Evolutionary conservation across 2,329 filamentous ascomycete species (phyloP), one percentile per base, ranked within the genome.

Genomic region (Fusarium neocosmosporiellum): DNA sequence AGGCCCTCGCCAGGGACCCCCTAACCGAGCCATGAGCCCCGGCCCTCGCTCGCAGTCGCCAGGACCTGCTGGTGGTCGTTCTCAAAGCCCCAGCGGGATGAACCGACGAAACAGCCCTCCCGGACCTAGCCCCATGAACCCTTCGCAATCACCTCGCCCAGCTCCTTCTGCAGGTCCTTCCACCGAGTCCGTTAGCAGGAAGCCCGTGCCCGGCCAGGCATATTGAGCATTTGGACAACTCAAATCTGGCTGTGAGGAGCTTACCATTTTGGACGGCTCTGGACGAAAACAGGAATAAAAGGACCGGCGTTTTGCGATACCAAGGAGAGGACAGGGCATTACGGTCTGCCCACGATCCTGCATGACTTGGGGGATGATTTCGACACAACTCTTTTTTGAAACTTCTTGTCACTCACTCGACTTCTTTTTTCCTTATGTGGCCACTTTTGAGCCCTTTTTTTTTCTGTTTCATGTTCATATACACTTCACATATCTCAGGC

Each of bases 131-230:
- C 84, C 84, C 7, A 85, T 88, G 84, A 86, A 84, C 74, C 85
- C 86, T 41, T 79, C 71, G 31, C 77, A 79, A 53, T 75, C 76
- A 7, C 78, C 79, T 20, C 78, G 72, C 57, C 81, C 71, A 61
- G 79, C 75, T 63, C 81, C 80, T 14, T 34, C 33, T 34, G 33
- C 11, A 34, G 43, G 8, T 64, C 78, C 82, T 41, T 79, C 83
- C 24, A 84, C 83, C 33, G 84, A 83, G 43, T 81, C 85, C 29
- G 83, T 89, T 67, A 84, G 81, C 73, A 85, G 88, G 63, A 90
- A 90, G 79, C 87, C 88, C 29, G 85, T 90, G 43, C 87, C 88
- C 7, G 87, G 87, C 37, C 87, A 89, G 78, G 87, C 87, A 5
- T 86, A 85, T 64, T 88, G 59, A 78, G 65, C 39, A 55, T 53